Base-by-base conservation (phyloP, 2,329 filamentous ascomycete genomes). In the Dendryphion nanum region DNA sequence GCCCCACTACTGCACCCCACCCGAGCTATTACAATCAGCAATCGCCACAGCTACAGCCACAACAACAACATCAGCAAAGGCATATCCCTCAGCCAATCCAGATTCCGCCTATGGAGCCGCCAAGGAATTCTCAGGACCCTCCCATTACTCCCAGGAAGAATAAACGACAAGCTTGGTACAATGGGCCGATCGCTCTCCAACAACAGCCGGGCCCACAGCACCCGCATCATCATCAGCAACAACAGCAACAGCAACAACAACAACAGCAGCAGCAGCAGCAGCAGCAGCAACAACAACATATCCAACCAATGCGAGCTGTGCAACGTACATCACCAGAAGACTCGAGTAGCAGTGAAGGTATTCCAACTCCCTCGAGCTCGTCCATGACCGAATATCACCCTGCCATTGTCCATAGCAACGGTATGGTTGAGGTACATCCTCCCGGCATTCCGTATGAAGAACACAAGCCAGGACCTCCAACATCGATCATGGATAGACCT, bases 161-260 rank as follows among this genome's bases (percentile, higher is more conserved):
- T 19, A 86, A 85, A 56, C 77, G 85, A 3, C 81, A 83, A 42
- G 85, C 76, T 1, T 89, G 85, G 84, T 88, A 88, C 52, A 80
- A 86, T 41, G 76, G 75, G 8, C 75, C 75, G 18, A 45, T 70
- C n/a, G 31, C 42, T 8, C 30, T 36, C 14, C 44, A 50, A 23
- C 44, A 56, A 38, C 49, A 63, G 36, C 42, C 54, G 6, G 23
- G 23, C 10, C 48, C 50, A 19, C 24, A 44, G 7, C 50, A 26
- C n/a, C 23, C 23, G 8, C n/a, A n/a, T n/a, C n/a, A n/a, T n/a
- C n/a, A n/a, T n/a, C n/a, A n/a, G n/a, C n/a, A n/a, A n/a, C n/a
- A n/a, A n/a, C n/a, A n/a, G n/a, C n/a, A n/a, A n/a, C n/a, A n/a
- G n/a, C n/a, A n/a, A n/a, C n/a, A n/a, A n/a, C n/a, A n/a, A n/a